phyloP scores from a whole-genome alignment of 129 eudicot genomes.

The Chrysanthemum seticuspe region DNA sequence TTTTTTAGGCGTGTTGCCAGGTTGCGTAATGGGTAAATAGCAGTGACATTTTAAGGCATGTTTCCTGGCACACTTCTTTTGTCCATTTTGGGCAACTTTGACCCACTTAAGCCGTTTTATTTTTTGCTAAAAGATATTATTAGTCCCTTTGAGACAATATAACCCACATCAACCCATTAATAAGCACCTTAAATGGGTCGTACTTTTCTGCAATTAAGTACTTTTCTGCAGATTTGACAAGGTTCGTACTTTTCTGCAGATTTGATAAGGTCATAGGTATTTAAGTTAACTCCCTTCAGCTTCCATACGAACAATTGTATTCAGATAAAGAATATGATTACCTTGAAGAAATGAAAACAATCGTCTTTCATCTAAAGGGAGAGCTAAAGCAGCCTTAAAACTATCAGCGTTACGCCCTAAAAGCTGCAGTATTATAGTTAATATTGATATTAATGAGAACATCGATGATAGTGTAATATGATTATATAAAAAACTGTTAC shows the following conservation, averaged over 20 bases:
- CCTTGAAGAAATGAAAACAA: slow-evolving; percentile 51
- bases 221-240: neutral
- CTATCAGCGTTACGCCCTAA: slow-evolving; percentile 28
- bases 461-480: neutral
- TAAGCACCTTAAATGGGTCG: no score
- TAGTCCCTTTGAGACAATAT: no score
- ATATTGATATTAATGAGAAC: slow-evolving; percentile 4
- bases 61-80: no score
- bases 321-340: slow-evolving; percentile 15
- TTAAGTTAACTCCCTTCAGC: neutral
- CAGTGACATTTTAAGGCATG: no score
- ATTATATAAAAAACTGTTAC: no score
- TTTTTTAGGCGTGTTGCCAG: no score
- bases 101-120: no score
- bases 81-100: no score
- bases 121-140: no score
- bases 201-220: no score
- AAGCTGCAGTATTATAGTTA: slow-evolving; percentile 46
- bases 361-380: slow-evolving; percentile 47
- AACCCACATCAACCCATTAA: no score
- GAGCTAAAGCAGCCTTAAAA: slow-evolving; percentile 19
- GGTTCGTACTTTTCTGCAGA: slow-evolving; percentile 61
- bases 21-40: no score
- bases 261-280: slow-evolving; percentile 8
- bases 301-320: slow-evolving; percentile 1